Conservation (phyloP, 441 rosid species). For the Sinapis alba region DNA sequence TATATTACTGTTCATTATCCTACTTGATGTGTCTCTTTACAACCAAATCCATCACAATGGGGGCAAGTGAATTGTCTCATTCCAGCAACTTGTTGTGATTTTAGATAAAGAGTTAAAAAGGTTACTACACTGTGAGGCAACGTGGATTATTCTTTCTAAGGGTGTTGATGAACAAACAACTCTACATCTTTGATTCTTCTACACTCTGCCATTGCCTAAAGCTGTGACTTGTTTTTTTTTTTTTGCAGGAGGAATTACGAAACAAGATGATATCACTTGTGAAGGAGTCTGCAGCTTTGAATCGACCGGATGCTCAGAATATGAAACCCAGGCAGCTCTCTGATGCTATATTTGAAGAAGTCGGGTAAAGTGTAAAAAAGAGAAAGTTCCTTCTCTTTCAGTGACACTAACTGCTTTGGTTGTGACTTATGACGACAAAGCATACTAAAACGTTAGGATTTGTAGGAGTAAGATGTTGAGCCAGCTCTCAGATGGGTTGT, state of each 20-base stretch:
- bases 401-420: not conserved
- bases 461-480: slow-evolving; percentile 62
- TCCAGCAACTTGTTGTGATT: not conserved
- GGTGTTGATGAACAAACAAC: slow-evolving; percentile 1
- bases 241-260: slow-evolving; percentile 76
- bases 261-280: slow-evolving; percentile 61
- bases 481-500: slow-evolving; percentile 76
- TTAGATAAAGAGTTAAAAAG: not conserved
- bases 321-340: slow-evolving; percentile 88
- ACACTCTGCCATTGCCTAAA: not conserved
- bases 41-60: not conserved
- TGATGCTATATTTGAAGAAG: slow-evolving; percentile 78
- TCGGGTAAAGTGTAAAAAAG: slow-evolving; percentile 54
- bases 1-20: no score
- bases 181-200: no score
- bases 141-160: not conserved
- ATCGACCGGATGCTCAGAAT: slow-evolving; percentile 59
- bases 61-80: not conserved
- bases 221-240: slow-evolving; percentile 19
- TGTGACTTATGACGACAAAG: not conserved
- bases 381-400: not conserved
- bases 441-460: not conserved
- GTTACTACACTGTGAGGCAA: not conserved
- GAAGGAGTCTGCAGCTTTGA: slow-evolving; percentile 73
- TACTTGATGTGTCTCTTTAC: not conserved